Evolutionary conservation across 208 protist species (phyloP), one percentile per base, ranked within the genome.

Genomic region (Trypanosoma conorhini): DNA sequence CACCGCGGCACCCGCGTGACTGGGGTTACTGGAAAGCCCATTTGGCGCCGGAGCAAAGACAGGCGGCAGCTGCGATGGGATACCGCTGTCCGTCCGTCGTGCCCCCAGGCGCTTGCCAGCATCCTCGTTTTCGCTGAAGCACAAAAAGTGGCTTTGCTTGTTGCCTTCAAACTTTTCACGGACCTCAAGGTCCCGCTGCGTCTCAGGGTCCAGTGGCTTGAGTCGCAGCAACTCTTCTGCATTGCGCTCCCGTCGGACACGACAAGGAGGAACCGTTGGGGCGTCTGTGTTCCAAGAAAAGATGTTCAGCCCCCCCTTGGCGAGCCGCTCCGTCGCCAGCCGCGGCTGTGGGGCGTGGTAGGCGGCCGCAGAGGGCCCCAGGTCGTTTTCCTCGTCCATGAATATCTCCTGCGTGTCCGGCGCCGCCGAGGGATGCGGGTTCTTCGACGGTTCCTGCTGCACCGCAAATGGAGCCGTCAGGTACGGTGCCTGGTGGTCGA

Each of bases 201-300:
- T 50, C 12, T 40, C 13, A 4, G 58, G 57, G 61, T 77, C 72
- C n/a, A 56, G 26, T n/a, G 72, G 67, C 24, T 26, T 60, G 1
- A 66, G 62, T 24, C 46, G 61, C 13, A 60, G 63, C n/a, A 67
- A 48, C 61, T 72, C 70, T 17, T 55, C 57, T n/a, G 4, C 55
- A 22, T 72, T 55, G 17, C 66, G 64, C 8, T 62, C 62, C 17
- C 33, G 28, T 51, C 9, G 38, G 13, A 64, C 62, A 24, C 64
- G 54, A 0, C 40, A 63, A 31, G 21, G 33, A 19, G 28, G 46
- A 40, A 62, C 66, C 7, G 26, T 68, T 35, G 72, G 60, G 30
- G 38, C 61, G 35, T 74, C 51, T 28, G 58, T 81, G 56, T 96
- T 77, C 88, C 91, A 96, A 17, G 80, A 77, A 59, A 96, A 94